Base-by-base conservation (phyloP, 345 rosid species). In the Mangifera indica region DNA sequence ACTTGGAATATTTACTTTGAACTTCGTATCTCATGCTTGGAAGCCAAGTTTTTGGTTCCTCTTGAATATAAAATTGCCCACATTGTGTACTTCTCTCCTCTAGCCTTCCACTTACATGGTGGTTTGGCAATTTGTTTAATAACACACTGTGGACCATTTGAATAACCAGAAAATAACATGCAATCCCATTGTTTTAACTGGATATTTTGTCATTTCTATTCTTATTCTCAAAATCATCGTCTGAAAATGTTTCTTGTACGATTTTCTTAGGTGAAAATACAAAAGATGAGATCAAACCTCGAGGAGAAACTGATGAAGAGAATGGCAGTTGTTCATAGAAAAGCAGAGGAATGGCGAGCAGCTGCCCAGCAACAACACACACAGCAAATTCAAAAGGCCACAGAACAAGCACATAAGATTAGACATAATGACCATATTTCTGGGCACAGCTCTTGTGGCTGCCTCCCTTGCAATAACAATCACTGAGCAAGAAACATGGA, bases 281-380 rank as follows among this genome's bases (percentile, higher is more conserved):
- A 90, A 34, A 92, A 81, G 82, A 90, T 92, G 98, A 92, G 93
- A 78, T 87, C 98, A 32, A 87, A 84, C 72, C 66, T 89, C 4
- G 98, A 94, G 69, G 95, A 92, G 77, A 90, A 94, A 80, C 42
- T 92, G 74, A 90, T 94, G 98, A 92, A 84, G 81, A 87, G 95
- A 73, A 92, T 90, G 95, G 82, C 86, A 11, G 42, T 60, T 22
- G 98, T 90, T 55, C 92, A 87, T 40, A 76, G 87, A 73, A 89
- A 81, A 75, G 97, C 97, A 0, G 92, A 91, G 78, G 97, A 93
- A 48, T 87, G 89, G 97, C 82, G 93, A 80, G 83, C 84, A 18
- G 81, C 86, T 26, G 95, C 97, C 3, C 77, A 73, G 63, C 81
- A 84, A 17, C 91, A 90, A 55, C 98, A 94, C 56, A 25, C 72